Evolutionary conservation across 1,139 yeast genomes (phyloP).

Genomic region (Suhomyces atakaporum): DNA sequence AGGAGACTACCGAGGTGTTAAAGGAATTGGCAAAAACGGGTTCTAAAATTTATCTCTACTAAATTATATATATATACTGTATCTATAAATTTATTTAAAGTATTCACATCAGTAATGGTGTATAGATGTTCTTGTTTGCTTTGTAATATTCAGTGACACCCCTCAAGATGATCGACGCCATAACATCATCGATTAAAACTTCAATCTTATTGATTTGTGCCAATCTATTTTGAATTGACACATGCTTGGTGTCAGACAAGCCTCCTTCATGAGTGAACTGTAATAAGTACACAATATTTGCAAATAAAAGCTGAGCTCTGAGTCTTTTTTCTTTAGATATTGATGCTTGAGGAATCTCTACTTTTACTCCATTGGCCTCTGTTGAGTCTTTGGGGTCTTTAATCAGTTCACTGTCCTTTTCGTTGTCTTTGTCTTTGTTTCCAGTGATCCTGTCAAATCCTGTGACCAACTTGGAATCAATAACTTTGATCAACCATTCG

Average conservation of each 20-base stretch:
- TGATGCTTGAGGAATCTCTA: background rate
- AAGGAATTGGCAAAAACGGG: constrained; percentile 44
- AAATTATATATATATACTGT: too few species aligned
- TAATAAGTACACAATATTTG: constrained; percentile 28
- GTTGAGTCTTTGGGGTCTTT: background rate
- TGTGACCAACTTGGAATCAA: constrained; percentile 7
- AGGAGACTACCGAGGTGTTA: constrained; percentile 46
- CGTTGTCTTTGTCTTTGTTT: background rate
- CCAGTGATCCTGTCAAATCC: background rate
- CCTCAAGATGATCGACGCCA: constrained; percentile 18
- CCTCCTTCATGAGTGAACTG: constrained; percentile 22
- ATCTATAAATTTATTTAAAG: too few species aligned
- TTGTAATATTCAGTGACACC: constrained; percentile 34
- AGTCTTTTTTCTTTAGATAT: background rate
- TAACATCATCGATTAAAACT: constrained; percentile 2
- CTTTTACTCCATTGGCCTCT: constrained; percentile 1
- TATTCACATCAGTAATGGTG: constrained; percentile 34
- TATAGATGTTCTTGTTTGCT: constrained; percentile 32
- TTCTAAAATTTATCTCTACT: constrained; percentile 53
- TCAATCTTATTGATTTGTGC: background rate
- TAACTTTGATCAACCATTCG: constrained; percentile 26
- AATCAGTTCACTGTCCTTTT: constrained; percentile 1
- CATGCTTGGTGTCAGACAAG: constrained; percentile 2
- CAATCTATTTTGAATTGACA: background rate
- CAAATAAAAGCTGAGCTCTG: constrained; percentile 17